phyloP scores from a whole-genome alignment of 192 early-diverging fungal genomes.

The Backusella morwellensis region DNA sequence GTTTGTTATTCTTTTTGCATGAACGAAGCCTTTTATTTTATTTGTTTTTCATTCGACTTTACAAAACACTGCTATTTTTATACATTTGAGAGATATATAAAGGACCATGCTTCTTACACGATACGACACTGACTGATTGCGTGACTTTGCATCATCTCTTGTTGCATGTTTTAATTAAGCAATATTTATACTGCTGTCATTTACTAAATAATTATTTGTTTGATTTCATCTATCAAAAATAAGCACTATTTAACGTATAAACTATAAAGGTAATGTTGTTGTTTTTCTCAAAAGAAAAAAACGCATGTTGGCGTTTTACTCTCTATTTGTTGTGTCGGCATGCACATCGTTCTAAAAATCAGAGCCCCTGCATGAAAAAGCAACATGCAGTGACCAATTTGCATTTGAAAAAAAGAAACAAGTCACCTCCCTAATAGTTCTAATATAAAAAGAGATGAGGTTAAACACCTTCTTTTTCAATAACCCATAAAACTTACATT shows the following conservation, averaged over 20 bases:
- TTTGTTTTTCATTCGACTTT: background rate
- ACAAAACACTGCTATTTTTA: background rate
- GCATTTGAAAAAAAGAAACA: background rate
- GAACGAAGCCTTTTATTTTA: background rate
- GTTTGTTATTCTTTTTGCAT: background rate
- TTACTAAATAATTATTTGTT: background rate
- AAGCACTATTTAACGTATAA: background rate
- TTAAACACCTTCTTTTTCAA: background rate
- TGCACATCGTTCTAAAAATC: background rate
- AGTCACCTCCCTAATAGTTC: background rate
- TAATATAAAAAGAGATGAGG: background rate
- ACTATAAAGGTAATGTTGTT: background rate
- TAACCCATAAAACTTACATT: background rate
- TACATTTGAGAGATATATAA: background rate
- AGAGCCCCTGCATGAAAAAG: background rate
- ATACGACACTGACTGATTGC: background rate
- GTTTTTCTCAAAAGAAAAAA: background rate
- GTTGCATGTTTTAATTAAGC: background rate
- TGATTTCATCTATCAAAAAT: background rate
- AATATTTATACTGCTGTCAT: background rate
- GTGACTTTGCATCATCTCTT: background rate
- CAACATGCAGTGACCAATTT: background rate
- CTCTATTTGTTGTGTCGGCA: background rate
- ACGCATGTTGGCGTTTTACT: background rate
- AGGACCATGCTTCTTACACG: background rate